Evolutionary conservation across 2,329 filamentous ascomycete genomes (phyloP).

Genomic region (Fusarium sp.): DNA sequence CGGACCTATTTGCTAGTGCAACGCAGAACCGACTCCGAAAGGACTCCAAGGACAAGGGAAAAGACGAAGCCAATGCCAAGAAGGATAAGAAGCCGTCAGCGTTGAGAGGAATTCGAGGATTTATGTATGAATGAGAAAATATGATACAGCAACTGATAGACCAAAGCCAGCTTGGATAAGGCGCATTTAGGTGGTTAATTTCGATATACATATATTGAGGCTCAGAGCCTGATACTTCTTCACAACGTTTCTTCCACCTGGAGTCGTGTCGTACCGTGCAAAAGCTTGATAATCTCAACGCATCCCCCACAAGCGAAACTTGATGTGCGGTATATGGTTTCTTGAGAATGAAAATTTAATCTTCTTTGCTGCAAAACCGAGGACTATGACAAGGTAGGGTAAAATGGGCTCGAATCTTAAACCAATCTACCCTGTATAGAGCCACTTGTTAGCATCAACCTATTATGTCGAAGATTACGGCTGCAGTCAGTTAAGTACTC

Average conservation of each 20-base stretch:
- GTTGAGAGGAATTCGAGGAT: conserved; percentile 56
- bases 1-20: conserved; percentile 53
- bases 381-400: too few relatives aligned
- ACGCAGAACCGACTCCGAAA: conserved; percentile 61
- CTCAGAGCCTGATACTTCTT: background rate
- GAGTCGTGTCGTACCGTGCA: background rate
- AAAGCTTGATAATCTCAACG: background rate
- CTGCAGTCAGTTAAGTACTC: background rate
- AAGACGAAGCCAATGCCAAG: conserved; percentile 52
- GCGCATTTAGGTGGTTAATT: background rate
- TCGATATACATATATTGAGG: background rate
- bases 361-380: background rate
- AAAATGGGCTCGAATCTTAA: background rate
- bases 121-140: conserved; percentile 46
- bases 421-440: background rate
- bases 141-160: conserved; percentile 3
- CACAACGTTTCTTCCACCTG: background rate
- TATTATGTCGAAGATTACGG: background rate
- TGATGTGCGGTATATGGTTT: background rate
- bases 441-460: background rate
- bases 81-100: conserved; percentile 54
- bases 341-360: background rate
- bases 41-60: conserved; percentile 61
- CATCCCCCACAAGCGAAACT: background rate
- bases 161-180: background rate